Evolutionary conservation across 2,329 filamentous ascomycete genomes (phyloP).

Genomic region (Ophiocordyceps camponoti-leonardi): DNA sequence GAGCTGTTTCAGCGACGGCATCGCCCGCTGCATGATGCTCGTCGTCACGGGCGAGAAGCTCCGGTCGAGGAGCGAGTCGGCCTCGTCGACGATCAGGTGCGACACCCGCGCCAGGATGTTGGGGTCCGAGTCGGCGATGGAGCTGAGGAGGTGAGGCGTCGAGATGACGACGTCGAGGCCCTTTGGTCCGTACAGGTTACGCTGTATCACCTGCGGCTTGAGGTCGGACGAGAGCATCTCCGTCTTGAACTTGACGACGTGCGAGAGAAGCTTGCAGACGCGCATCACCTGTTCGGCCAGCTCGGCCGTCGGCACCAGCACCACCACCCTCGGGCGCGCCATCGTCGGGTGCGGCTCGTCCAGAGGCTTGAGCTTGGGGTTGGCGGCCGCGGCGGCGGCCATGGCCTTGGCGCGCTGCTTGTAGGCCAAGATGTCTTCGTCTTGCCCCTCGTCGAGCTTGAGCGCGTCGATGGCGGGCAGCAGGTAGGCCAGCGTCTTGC

Average conservation of each 20-base stretch:
- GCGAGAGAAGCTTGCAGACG: constrained; percentile 67
- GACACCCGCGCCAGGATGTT: constrained; percentile 84
- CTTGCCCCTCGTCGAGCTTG: constrained; percentile 54
- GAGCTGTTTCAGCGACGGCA: constrained; percentile 69
- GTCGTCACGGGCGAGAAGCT: constrained; percentile 77
- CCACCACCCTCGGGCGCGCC: constrained; percentile 65
- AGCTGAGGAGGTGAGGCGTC: constrained; percentile 77
- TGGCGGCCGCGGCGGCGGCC: constrained; percentile 13
- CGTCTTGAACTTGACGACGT: constrained; percentile 74
- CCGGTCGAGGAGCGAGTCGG: constrained; percentile 86
- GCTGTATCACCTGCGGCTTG: constrained; percentile 63
- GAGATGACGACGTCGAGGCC: constrained; percentile 77
- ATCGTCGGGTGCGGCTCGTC: constrained; percentile 55
- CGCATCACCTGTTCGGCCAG: constrained; percentile 73
- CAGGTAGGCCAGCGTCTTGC: constrained; percentile 89
- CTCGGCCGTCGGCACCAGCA: constrained; percentile 85
- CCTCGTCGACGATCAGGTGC: constrained; percentile 85
- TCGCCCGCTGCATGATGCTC: constrained; percentile 63
- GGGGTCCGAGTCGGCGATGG: constrained; percentile 76
- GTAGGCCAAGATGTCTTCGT: constrained; percentile 40
- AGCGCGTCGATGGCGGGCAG: constrained; percentile 71
- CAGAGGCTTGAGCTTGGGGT: constrained; percentile 43
- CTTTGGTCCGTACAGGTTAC: constrained; percentile 59
- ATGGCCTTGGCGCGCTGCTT: constrained; percentile 32
- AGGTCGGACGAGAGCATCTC: constrained; percentile 66